Evolutionary conservation across 176 grass and related monocot genomes (phyloP).

Genomic region (Rhynchospora pubera): DNA sequence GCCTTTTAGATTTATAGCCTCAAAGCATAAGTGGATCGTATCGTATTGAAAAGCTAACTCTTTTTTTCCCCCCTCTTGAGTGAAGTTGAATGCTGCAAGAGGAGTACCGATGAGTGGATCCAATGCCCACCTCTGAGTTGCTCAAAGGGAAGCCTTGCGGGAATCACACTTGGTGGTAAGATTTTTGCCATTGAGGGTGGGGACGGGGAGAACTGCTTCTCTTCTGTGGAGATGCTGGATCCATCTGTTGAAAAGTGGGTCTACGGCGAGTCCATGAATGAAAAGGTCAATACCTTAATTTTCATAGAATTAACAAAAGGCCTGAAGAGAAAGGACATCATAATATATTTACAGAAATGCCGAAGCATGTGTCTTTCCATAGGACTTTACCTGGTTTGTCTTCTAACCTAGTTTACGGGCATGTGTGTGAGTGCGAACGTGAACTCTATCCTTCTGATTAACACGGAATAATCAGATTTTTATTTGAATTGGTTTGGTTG

Average conservation of each 20-base stretch:
- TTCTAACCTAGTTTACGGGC: neutral
- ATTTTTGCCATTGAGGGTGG: conserved; percentile 94
- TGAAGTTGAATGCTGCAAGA: conserved; percentile 55
- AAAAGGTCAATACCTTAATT: conserved; percentile 18
- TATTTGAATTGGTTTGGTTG: neutral
- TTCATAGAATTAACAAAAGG: neutral
- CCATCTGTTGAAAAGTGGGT: conserved; percentile 65
- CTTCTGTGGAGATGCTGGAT: conserved; percentile 94
- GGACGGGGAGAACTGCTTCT: conserved; percentile 35
- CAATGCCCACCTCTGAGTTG: conserved; percentile 47
- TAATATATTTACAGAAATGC: neutral
- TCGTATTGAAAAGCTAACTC: conserved; percentile 34
- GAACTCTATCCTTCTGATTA: neutral
- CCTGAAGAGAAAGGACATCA: neutral
- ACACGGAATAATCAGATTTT: neutral
- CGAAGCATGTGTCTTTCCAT: neutral
- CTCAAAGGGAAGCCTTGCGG: conserved; percentile 64
- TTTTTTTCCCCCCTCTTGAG: conserved; percentile 3
- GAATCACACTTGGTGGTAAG: conserved; percentile 51
- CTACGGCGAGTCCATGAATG: conserved; percentile 39
- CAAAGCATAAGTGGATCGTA: neutral
- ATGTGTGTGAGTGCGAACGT: neutral
- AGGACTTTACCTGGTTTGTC: neutral
- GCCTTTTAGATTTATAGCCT: neutral
- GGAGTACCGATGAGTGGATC: conserved; percentile 41